Percentiles rank a stretch among this genome's conserved stretches.
Conservation (phyloP, 768 basidiomycete genomes). For the Lactarius sanguifluus region DNA sequence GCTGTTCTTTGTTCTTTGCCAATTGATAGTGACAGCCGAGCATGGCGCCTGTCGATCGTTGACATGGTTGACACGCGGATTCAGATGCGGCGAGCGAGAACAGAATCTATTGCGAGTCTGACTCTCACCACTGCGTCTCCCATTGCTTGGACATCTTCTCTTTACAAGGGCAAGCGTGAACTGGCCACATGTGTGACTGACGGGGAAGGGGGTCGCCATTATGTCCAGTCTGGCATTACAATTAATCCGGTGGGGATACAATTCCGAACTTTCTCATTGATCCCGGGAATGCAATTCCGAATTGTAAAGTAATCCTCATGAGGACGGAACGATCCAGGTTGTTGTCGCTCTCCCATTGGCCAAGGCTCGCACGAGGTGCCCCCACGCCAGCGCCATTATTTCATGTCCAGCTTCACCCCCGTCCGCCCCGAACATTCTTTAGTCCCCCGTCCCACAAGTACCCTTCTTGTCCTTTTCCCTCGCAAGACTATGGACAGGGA, state of each 20-base stretch:
- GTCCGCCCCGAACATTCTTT: not conserved
- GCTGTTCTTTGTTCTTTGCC: no score
- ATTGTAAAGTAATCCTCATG: not conserved
- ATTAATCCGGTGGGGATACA: not conserved
- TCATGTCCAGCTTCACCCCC: not conserved
- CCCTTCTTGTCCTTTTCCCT: not conserved
- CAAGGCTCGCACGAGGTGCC: not conserved
- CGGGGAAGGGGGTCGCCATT: no score
- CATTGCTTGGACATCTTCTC: not conserved
- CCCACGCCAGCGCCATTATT: not conserved
- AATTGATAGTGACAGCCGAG: not conserved
- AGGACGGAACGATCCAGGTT: no score
- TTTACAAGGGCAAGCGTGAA: not conserved
- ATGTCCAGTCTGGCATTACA: not conserved
- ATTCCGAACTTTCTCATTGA: not conserved
- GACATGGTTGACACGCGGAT: not conserved
- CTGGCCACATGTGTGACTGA: no score
- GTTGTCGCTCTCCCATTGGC: not conserved
- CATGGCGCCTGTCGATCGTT: not conserved
- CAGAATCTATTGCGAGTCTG: no score
- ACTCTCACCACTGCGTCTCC: not conserved
- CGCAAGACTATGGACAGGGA: conserved; percentile 8
- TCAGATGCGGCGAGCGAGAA: no score
- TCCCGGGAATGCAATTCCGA: not conserved
- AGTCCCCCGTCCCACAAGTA: not conserved